A percentile compares a stretch with the other conserved stretches of the same genome.
These are phyloP conservation scores for Lactifluus rugatus DNA, from an alignment of 768 basidiomycete genomes.

Conservation along the genomic window DNA sequence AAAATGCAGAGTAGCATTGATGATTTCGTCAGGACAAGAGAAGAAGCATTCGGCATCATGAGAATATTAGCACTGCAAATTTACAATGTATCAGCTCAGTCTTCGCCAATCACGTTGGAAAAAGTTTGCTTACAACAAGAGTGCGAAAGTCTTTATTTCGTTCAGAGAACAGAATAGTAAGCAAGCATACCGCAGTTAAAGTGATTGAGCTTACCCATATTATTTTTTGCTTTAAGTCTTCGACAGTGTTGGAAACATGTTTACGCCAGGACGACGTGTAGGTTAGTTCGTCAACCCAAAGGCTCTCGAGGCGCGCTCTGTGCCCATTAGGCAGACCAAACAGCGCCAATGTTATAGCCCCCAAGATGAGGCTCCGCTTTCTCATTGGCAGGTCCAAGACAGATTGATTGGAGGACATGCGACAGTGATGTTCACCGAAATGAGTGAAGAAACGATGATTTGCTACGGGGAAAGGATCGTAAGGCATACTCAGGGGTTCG, in stretches of 20 bases:
- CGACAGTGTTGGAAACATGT: neutral
- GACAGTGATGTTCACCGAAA: conserved; percentile 2
- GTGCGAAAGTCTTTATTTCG: neutral
- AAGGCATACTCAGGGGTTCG: neutral
- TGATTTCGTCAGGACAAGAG: neutral
- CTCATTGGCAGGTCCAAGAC: neutral
- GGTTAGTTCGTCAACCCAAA: neutral
- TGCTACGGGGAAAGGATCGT: neutral
- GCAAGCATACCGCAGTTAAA: neutral
- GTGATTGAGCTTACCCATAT: neutral
- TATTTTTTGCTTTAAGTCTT: neutral
- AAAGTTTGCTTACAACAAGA: neutral
- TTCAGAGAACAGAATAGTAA: neutral
- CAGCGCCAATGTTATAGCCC: neutral
- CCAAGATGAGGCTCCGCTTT: neutral
- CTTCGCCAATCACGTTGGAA: too few species aligned
- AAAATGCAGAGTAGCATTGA: neutral
- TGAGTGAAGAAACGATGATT: conserved; percentile 5
- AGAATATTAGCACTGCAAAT: conserved; percentile 1
- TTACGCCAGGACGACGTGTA: conserved; percentile 4
- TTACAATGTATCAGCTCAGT: neutral
- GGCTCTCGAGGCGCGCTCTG: neutral
- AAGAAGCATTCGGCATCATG: neutral
- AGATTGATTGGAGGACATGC: neutral
- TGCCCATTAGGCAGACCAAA: conserved; percentile 1